Evolutionary conservation across 2,329 filamentous ascomycete species (phyloP), one percentile per base, ranked within the genome.

Genomic region (Dothistroma pini): DNA sequence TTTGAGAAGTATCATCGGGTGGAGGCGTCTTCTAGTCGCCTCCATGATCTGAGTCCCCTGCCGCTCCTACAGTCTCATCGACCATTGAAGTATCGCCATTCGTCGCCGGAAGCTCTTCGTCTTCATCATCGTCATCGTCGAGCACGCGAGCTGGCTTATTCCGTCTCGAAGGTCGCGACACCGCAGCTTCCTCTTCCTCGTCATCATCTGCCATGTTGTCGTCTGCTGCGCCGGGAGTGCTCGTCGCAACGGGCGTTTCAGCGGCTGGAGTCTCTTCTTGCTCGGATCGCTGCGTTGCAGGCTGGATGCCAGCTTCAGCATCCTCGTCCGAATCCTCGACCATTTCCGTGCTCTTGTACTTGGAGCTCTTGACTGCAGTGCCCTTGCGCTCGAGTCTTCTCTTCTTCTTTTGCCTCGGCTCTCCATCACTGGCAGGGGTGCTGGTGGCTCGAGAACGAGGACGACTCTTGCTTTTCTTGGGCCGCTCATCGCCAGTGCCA

Each of bases 341-440:
- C 64, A 92, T 85, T 76, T 96, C 92, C 1, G 84, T 87, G 55
- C 89, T 93, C 83, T 96, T 96, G 81, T 85, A 96, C 76, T 96
- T 96, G 74, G 65, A 67, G 52, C 63, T 69, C 61, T 69, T 71
- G 75, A 76, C 66, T 55, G 74, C 76, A 63, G 71, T 69, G 67
- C 72, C 69, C 70, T 84, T 84, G 61, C 83, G 76, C 68, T 86
- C 84, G 56, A 87, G 70, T 70, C 83, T 83, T 73, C 84, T 80
- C 72, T 83, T 83, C 78, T 87, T 87, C 57, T 76, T 76, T 21
- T 77, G 86, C 22, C 83, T 83, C 60, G 84, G 86, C 72, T 86
- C 80, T 9, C 72, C 71, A 38, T 75, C 79, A 31, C 75, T 76
- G 7, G 71, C 77, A 22, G 75, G 76, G 12, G 66, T 63, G 58